These are phyloP conservation scores for Skeletonema potamos DNA, from an alignment of 108 stramenopile species.

Conservation along the genomic window DNA sequence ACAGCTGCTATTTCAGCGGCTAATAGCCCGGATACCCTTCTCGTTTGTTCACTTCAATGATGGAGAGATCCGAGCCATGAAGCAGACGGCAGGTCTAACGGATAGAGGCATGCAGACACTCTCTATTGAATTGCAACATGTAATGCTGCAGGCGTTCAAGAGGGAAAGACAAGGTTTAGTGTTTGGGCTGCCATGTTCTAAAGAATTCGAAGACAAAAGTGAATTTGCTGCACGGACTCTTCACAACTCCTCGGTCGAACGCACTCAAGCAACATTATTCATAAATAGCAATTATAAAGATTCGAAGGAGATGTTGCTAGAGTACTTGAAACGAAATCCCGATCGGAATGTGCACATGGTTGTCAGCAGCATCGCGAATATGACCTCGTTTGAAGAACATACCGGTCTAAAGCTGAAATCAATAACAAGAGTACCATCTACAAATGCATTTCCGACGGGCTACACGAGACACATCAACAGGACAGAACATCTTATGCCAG, in stretches of 20 bases:
- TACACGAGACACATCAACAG: neutral
- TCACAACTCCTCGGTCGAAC: no score
- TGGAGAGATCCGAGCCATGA: neutral
- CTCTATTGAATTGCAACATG: neutral
- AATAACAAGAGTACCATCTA: no score
- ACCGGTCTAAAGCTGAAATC: no score
- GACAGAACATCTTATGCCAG: neutral
- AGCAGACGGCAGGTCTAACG: neutral
- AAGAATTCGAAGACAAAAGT: no score
- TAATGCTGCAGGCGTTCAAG: neutral
- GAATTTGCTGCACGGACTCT: no score
- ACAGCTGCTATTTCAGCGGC: neutral
- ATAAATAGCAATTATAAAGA: no score
- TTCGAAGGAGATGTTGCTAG: no score
- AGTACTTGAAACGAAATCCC: neutral
- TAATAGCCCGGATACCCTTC: neutral
- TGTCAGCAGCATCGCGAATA: neutral
- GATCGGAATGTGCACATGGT: constrained; percentile 5
- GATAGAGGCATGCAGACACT: constrained; percentile 1
- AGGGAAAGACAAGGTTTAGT: no score
- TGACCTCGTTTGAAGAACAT: neutral
- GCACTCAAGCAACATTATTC: no score
- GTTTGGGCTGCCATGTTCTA: no score
- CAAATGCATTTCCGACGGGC: neutral
- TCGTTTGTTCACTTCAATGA: constrained; percentile 1